These are phyloP conservation scores for Penicillium sp. DNA, from an alignment of 2,329 filamentous ascomycete genomes.

Conservation along the genomic window DNA sequence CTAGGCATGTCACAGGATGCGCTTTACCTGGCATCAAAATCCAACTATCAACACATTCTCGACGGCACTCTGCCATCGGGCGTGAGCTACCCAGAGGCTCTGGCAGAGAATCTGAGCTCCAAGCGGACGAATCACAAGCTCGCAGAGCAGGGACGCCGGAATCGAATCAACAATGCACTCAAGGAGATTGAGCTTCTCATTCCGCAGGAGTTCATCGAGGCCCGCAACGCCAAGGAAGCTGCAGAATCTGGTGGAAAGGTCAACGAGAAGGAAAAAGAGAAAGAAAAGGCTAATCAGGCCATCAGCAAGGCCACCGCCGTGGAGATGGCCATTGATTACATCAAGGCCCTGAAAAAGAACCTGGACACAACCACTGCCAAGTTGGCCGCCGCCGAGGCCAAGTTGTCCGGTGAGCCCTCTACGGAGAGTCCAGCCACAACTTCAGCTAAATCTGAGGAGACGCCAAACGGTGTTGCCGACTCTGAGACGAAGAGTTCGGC, in stretches of 20 bases:
- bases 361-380: constrained; percentile 62
- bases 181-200: constrained; percentile 86
- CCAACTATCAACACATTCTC: constrained; percentile 95
- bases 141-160: constrained; percentile 90
- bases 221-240: constrained; percentile 38
- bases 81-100: constrained; percentile 81
- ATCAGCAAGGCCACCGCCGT: constrained; percentile 96
- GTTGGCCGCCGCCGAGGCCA: constrained; percentile 62
- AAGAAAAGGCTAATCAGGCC: constrained; percentile 49
- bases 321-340: constrained; percentile 95
- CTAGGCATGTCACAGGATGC: constrained; percentile 55
- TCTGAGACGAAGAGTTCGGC: background rate
- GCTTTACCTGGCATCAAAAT: constrained; percentile 86
- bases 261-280: constrained; percentile 51
- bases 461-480: background rate
- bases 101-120: constrained; percentile 90
- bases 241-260: constrained; percentile 38
- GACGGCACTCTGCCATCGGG: constrained; percentile 90
- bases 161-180: constrained; percentile 90
- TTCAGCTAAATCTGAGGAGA: background rate
- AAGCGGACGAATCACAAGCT: constrained; percentile 98
- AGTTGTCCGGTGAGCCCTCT: constrained; percentile 6
- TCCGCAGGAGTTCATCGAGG: constrained; percentile 53
- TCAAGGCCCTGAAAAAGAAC: constrained; percentile 77
- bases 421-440: background rate